Evolutionary conservation across 805 yeast species (phyloP).

Genomic region (Yarrowia hollandica): DNA sequence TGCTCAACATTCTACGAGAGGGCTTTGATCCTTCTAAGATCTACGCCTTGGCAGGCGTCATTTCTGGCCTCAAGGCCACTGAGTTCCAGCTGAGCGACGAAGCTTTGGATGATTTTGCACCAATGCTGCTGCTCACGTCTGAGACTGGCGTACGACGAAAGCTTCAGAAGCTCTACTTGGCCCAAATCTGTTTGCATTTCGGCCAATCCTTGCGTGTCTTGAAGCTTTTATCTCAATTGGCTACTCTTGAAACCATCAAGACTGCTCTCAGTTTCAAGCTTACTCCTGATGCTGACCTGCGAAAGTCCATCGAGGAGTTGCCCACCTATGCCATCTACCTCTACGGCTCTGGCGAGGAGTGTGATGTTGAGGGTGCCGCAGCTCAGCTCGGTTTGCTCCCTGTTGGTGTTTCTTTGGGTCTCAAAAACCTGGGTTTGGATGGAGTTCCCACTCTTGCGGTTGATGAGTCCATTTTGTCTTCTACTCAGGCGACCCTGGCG

Average conservation of each 20-base stretch:
- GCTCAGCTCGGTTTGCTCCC: background rate
- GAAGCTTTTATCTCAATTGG: constrained; percentile 7
- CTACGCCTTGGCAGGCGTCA: constrained; percentile 29
- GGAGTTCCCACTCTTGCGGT: background rate
- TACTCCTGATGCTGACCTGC: constrained; percentile 71
- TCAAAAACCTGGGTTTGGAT: background rate
- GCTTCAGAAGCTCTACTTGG: constrained; percentile 19
- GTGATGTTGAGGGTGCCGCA: constrained; percentile 1
- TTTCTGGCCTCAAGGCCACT: constrained; percentile 19
- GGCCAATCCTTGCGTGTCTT: constrained; percentile 8
- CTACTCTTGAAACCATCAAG: background rate
- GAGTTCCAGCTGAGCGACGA: constrained; percentile 2
- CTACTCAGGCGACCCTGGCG: constrained; percentile 7
- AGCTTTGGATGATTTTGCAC: constrained; percentile 7
- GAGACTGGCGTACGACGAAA: constrained; percentile 17
- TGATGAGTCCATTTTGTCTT: background rate
- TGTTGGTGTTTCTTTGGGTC: constrained; percentile 14
- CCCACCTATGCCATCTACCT: constrained; percentile 2
- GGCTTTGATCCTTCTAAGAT: constrained; percentile 59
- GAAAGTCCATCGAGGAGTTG: constrained; percentile 86
- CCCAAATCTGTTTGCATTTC: constrained; percentile 11
- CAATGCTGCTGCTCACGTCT: background rate
- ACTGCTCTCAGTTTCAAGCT: constrained; percentile 4
- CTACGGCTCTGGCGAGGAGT: constrained; percentile 1
- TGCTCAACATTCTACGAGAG: constrained; percentile 50